Evolutionary conservation across 495 filamentous ascomycete genomes (phyloP).

Genomic region (Lichina pygmaea): DNA sequence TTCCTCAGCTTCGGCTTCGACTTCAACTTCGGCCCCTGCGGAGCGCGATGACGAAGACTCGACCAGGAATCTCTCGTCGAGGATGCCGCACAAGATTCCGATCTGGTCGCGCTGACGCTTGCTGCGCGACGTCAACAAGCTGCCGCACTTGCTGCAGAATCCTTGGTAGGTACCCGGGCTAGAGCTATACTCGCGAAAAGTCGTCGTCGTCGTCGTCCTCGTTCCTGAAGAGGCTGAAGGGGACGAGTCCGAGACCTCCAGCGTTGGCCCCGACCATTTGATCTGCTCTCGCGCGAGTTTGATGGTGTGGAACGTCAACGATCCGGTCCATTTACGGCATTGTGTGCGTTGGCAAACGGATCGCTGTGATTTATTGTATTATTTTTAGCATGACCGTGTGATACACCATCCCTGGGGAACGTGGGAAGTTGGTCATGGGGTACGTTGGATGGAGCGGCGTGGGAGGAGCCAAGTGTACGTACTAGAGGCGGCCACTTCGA

Average conservation of each 20-base stretch:
- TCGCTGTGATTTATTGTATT: slow-evolving; percentile 1
- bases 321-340: slow-evolving; percentile 16
- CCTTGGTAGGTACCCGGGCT: not conserved
- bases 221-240: no score
- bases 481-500: slow-evolving; percentile 11
- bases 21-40: not conserved
- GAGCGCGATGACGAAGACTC: no score
- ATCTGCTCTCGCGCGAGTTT: slow-evolving; percentile 8
- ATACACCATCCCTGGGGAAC: not conserved
- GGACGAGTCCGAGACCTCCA: not conserved
- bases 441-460: no score
- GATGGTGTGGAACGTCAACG: slow-evolving; percentile 10
- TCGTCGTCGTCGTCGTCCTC: not conserved
- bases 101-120: not conserved
- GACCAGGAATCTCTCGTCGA: not conserved
- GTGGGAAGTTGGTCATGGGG: no score
- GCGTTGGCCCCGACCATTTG: slow-evolving; percentile 4
- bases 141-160: slow-evolving; percentile 1
- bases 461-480: not conserved
- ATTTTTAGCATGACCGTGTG: not conserved
- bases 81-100: not conserved
- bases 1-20: no score
- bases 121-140: slow-evolving; percentile 1
- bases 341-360: slow-evolving; percentile 18
- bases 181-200: not conserved